Base-by-base conservation (phyloP, 306 rosid species). In the Lithocarpus polystachyus region DNA sequence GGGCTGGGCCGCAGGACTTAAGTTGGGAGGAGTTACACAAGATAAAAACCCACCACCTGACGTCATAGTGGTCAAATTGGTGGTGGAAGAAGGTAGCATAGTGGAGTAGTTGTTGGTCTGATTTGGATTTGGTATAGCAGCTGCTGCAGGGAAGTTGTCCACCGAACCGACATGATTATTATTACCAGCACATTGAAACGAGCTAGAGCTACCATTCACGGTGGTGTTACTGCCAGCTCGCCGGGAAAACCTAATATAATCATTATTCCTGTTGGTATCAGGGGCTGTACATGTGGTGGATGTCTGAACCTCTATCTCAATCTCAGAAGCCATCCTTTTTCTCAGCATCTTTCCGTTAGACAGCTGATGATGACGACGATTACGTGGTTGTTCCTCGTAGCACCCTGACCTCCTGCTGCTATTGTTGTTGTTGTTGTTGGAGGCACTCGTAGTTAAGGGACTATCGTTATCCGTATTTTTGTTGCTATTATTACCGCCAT, bases 21-120 rank as follows among this genome's bases (percentile, higher is more conserved):
- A 68, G 83, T 45, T 77, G 10, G 89, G 15, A 22, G 57, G 28
- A 20, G 71, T 35, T 64, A 80, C 52, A 72, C 81, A 71, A 54
- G 90, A 83, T 80, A 83, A 73, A 33, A 75, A 79, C 71, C 62
- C 73, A 45, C 78, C 87, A 56, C 73, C 80, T 88, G 92, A 90
- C 92, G 89, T 88, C 84, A 86, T 54, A 15, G 72, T 26, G 29
- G 88, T 75, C 83, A 88, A 72, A 83, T 73, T 81, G 7, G 83
- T 79, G 7, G 84, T 69, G 79, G 87, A 71, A 59, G 92, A 87
- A 74, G 90, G 85, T 54, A 68, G 83, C 85, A 82, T 81, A 88
- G 97, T 90, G 97, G 99, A 91, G 99, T 88, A 87, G 99, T 92
- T 91, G 88, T 91, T 91, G 88, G 89, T 76, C 82, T 84, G 84